Base-by-base conservation (phyloP, 148 eudicot species). In the Dianthus caryophyllus region DNA sequence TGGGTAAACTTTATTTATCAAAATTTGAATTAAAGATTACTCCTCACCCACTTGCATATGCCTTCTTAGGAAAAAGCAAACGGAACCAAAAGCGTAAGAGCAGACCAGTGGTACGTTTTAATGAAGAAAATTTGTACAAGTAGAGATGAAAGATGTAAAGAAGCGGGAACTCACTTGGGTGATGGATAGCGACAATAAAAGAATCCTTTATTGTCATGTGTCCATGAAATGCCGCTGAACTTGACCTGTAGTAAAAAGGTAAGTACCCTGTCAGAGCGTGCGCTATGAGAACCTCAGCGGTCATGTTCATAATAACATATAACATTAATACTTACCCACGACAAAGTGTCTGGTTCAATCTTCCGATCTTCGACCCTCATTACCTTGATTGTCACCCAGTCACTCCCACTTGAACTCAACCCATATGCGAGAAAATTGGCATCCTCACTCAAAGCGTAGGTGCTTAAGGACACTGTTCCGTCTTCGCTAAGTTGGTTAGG, bases 341-440 rank as follows among this genome's bases (percentile, higher is more conserved):
- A 88, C 72, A 94, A 63, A 33, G 81, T 84, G 77, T 94, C 98
- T 64, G 87, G 78, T 82, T 84, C 85, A 31, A 78, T 77, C 10
- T 18, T 76, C 73, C 76, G 85, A 69, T 82, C 90, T 38, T 94
- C 88, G 69, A 90, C 74, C 54, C 69, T 75, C 90, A 84, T 86
- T 46, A 94, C 97, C 81, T 86, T 88, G 54, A 94, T 84, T 47
- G 92, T 86, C 27, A 94, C 85, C 98, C 98, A 94, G 73, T 94
- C 98, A 70, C 98, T 94, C 58, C 98, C 98, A 73, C 98, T 94
- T 25, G 82, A 74, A 84, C 98, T 94, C 62, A 86, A 82, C 51
- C 81, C 90, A 76, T 94, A 94, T 1, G 90, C 97, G 70, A 94
- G 70, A 73, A 83, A 88, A 64, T 90, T 88, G 44, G 90, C 97